Base-by-base conservation (phyloP, 495 filamentous ascomycete genomes). In the Haplographium delicatum region DNA sequence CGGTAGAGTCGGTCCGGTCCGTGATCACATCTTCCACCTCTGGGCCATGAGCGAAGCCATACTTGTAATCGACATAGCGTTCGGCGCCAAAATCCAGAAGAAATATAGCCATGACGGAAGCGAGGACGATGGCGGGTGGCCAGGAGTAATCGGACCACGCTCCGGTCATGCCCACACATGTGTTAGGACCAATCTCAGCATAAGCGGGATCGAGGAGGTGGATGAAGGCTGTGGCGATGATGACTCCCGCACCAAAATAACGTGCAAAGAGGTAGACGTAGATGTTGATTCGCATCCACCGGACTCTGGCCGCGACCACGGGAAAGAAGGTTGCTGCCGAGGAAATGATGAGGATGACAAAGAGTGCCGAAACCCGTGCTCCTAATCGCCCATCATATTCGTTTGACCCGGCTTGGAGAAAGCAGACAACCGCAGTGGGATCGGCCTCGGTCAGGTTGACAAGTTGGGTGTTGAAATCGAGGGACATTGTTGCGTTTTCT, bases 201-300 rank as follows among this genome's bases (percentile, higher is more conserved):
- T 79, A 79, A 0, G 75, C 78, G 0, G 78, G 77, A 24, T 78
- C 76, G 20, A 81, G 72, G 0, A 80, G 72, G 50, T 91, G 86
- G 46, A 91, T 87, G 61, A 91, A 90, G 9, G 86, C 81, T 5
- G 83, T 87, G 10, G 82, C 81, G 46, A 86, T 69, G 57, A 85
- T 85, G 40, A 85, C 83, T 4, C 83, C 83, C 8, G 82, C 83
- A 19, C 83, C 83, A 42, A 86, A 86, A 62, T 83, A 86, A 24
- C 83, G 83, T 9, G 83, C 80, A 45, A 87, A 73, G 59, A 89
- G 83, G 61, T 56, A 56, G 16, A 53, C 54, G 71, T 78, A 85
- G 43, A 66, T 65, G 0, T 80, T 79, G 0, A 85, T 60, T 4
- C 72, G 72, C 1, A 79, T 33, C 10, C 71, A 63, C 25, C 62